Percentiles rank a stretch among this genome's conserved stretches.
These are phyloP conservation scores for Colletotrichum cuscutae DNA, from an alignment of 2,329 filamentous ascomycete genomes.

Conservation along the genomic window DNA sequence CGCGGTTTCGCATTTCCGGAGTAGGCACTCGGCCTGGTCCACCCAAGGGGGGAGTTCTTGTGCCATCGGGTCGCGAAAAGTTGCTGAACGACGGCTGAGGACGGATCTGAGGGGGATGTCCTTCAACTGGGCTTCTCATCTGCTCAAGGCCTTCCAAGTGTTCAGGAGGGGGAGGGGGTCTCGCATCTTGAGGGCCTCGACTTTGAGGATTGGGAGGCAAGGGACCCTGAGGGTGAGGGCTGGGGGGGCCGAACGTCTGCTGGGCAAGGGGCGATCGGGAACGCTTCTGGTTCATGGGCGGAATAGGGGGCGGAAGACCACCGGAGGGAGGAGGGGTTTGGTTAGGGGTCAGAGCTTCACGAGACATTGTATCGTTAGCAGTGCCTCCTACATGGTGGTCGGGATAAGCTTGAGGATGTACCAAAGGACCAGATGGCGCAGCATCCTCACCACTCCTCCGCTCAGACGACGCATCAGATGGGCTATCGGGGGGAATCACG, in stretches of 20 bases:
- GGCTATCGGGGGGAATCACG: slow-evolving; percentile 50
- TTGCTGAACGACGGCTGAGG: slow-evolving; percentile 36
- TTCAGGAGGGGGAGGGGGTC: neutral
- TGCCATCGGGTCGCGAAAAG: slow-evolving; percentile 34
- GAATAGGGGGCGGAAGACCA: slow-evolving; percentile 53
- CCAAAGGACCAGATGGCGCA: slow-evolving; percentile 46
- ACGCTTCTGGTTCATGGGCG: slow-evolving; percentile 51
- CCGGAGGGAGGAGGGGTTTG: slow-evolving; percentile 48
- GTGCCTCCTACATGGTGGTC: slow-evolving; percentile 51
- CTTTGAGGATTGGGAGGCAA: slow-evolving; percentile 42
- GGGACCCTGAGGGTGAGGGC: slow-evolving; percentile 45
- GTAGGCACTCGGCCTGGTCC: slow-evolving; percentile 30
- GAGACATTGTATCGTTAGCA: slow-evolving; percentile 65
- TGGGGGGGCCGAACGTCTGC: slow-evolving; percentile 44
- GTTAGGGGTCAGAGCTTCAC: slow-evolving; percentile 59
- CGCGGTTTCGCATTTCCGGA: slow-evolving; percentile 39
- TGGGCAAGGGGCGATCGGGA: slow-evolving; percentile 58
- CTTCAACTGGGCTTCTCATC: slow-evolving; percentile 17
- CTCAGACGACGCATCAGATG: slow-evolving; percentile 43
- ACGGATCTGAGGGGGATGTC: neutral
- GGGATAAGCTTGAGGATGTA: slow-evolving; percentile 62
- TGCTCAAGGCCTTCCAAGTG: slow-evolving; percentile 2
- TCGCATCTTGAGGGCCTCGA: slow-evolving; percentile 13
- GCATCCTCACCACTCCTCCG: slow-evolving; percentile 47
- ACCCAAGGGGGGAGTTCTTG: slow-evolving; percentile 31